Evolutionary conservation across 345 rosid genomes (phyloP), one percentile per base, ranked within the genome.

Genomic region (Ceriops tagal): DNA sequence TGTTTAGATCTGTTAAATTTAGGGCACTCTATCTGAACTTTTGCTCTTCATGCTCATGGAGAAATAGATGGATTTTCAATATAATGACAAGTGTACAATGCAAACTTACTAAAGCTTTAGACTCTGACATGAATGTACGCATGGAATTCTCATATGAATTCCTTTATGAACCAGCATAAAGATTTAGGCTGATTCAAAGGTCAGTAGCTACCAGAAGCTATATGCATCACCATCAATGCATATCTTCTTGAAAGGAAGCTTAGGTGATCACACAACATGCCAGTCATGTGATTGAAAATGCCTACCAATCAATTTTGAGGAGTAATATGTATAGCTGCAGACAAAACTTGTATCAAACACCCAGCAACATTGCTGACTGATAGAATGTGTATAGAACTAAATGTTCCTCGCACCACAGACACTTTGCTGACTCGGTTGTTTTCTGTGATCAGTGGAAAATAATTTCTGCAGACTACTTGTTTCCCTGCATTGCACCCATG

Each of bases 401-500:
- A 24, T 24, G 5, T 56, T 56, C 30, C 59, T 15, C 16, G 8
- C 28, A 24, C 28, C 28, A 15, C 5, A 31, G n/a, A 32, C 8
- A 5, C 32, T 28, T 32, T 49, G 16, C 59, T 47, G 28, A 8
- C 59, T 21, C 18, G 11, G 24, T 10, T 32, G 58, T 47, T 71
- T 64, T 64, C 2, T 56, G 24, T 18, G 19, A 52, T 2, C 52
- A 16, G n/a, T 1, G 37, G 24, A 35, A 35, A 37, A 35, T 39
- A 26, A 3, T 60, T 46, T 28, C 69, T 51, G 66, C 18, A 58
- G 64, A 22, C 15, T 26, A 5, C 47, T 70, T 71, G 13, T 56
- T 18, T 16, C 43, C 16, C 31, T 13, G 5, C 1, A 2, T 5
- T 59, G 30, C 39, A 13, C 13, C 6, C 13, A 18, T 8, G n/a